These are phyloP conservation scores for Cryptosporidium muris DNA, from an alignment of 169 alveolate genomes.

Conservation along the genomic window DNA sequence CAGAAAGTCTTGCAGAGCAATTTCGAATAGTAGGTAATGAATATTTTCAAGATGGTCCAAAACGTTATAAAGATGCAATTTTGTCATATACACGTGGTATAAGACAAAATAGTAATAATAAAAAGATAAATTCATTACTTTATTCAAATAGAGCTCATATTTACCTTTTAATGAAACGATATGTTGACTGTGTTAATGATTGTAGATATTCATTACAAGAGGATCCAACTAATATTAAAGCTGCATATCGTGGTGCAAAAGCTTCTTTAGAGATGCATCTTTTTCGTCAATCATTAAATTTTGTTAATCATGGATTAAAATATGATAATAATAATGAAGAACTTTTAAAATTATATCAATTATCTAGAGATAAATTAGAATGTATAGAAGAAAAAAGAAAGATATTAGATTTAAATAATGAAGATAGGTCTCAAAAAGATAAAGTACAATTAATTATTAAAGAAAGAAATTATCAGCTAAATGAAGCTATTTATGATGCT, in stretches of 20 bases:
- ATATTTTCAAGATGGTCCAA: conserved; percentile 64
- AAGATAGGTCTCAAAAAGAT: not conserved
- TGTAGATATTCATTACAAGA: conserved; percentile 64
- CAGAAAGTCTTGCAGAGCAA: conserved; percentile 67
- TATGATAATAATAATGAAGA: conserved; percentile 22
- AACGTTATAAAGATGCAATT: conserved; percentile 27
- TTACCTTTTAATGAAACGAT: conserved; percentile 54
- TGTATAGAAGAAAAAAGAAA: conserved; percentile 16
- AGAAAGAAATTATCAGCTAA: conserved; percentile 21
- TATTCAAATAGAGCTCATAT: conserved; percentile 72
- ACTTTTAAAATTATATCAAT: conserved; percentile 7
- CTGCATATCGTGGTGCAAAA: conserved; percentile 70
- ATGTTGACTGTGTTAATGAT: conserved; percentile 71
- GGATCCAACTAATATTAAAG: conserved; percentile 69
- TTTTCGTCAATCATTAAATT: conserved; percentile 36
- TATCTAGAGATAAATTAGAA: conserved; percentile 6
- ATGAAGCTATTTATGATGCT: conserved; percentile 51
- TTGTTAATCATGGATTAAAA: conserved; percentile 48
- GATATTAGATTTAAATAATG: not conserved
- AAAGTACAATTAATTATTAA: not conserved
- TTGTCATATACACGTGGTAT: conserved; percentile 64
- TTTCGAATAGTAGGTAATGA: conserved; percentile 44
- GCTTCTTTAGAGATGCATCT: conserved; percentile 62
- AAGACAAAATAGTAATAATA: conserved; percentile 54
- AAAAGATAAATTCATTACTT: conserved; percentile 52